Percentiles rank a stretch among this genome's conserved stretches.
These are phyloP conservation scores for Coriolopsis trogii DNA, from an alignment of 1,284 basidiomycete genomes.

Conservation along the genomic window DNA sequence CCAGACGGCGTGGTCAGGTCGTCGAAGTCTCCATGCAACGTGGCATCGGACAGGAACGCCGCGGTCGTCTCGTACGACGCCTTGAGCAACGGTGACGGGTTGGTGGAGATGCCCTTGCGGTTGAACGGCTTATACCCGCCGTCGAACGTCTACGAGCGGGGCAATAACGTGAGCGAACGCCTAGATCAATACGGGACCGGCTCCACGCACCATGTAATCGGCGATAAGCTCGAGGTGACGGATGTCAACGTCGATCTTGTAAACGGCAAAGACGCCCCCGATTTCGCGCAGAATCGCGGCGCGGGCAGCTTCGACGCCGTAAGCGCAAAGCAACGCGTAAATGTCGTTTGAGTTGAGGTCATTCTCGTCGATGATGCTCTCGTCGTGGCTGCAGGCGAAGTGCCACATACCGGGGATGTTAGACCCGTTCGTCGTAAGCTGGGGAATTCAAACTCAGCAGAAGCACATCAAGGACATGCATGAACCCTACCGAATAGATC, in stretches of 20 bases:
- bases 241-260: constrained; percentile 95
- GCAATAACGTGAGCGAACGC: constrained; percentile 13
- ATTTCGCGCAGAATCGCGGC: constrained; percentile 92
- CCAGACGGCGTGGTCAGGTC: constrained; percentile 88
- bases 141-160: constrained; percentile 79
- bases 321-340: constrained; percentile 88
- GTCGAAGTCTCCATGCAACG: constrained; percentile 94
- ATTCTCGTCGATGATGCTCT: constrained; percentile 80
- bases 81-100: constrained; percentile 93
- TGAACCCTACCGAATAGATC: constrained; percentile 47
- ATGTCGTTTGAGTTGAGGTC: constrained; percentile 95
- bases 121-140: constrained; percentile 99
- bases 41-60: constrained; percentile 94
- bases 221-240: constrained; percentile 97
- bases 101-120: constrained; percentile 90
- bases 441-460: constrained; percentile 8
- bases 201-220: constrained; percentile 89
- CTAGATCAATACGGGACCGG: constrained; percentile 2
- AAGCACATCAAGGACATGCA: background rate
- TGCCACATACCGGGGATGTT: constrained; percentile 94
- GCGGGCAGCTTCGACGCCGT: constrained; percentile 98
- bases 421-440: constrained; percentile 88
- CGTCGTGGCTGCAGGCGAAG: constrained; percentile 67
- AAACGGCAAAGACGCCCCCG: constrained; percentile 92
- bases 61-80: constrained; percentile 98